Evolutionary conservation across 73 alveolate species (phyloP).

Genomic region (Paramecium biaurelia): DNA sequence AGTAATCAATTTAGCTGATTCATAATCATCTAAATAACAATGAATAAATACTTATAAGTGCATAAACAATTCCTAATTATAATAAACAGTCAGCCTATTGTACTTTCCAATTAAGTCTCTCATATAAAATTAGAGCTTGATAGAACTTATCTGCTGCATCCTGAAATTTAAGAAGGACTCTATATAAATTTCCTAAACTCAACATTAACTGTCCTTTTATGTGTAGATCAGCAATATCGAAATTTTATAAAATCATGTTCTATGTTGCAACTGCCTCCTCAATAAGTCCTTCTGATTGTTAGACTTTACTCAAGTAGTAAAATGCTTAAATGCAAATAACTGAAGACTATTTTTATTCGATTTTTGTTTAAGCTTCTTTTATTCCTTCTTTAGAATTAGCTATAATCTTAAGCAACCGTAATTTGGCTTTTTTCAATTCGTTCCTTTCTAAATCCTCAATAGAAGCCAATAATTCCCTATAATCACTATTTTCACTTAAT

Average conservation of each 20-base stretch:
- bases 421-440: neutral
- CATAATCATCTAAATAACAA: neutral
- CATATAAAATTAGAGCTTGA: neutral
- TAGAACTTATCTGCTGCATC: neutral
- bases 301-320: neutral
- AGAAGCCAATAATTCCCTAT: neutral
- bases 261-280: neutral
- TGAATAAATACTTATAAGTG: neutral
- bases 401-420: neutral
- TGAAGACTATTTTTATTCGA: neutral
- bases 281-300: neutral
- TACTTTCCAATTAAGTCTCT: constrained; percentile 23
- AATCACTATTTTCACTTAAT: neutral
- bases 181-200: neutral
- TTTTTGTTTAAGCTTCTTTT: neutral
- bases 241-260: neutral
- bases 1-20: neutral
- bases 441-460: neutral
- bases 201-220: neutral
- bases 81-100: constrained; percentile 9
- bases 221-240: neutral
- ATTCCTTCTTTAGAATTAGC: neutral
- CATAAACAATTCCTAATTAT: constrained; percentile 11
- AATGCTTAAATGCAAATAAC: neutral
- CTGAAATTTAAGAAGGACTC: neutral